Conservation (phyloP, 345 rosid species). For the Trapa incisa region DNA sequence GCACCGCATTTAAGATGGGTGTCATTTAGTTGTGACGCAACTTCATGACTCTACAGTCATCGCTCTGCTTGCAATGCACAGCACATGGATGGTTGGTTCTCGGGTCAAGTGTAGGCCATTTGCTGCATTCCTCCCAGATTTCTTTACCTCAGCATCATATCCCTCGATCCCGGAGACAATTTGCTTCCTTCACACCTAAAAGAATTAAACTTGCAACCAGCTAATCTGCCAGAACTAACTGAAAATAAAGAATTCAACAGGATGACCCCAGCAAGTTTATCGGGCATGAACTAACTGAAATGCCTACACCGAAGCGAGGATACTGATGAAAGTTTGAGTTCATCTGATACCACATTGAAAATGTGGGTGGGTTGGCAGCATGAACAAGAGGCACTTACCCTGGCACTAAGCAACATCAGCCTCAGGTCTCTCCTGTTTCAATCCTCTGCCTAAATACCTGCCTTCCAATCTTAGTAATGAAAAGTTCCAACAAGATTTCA, state of each 20-base stretch:
- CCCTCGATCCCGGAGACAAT: constrained; percentile 81
- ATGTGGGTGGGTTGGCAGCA: background rate
- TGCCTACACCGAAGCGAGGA: constrained; percentile 85
- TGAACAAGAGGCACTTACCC: constrained; percentile 40
- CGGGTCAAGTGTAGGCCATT: constrained; percentile 59
- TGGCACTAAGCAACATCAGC: constrained; percentile 72
- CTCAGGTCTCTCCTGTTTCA: constrained; percentile 89
- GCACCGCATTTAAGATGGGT: background rate
- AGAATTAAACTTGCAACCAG: background rate
- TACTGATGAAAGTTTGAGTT: constrained; percentile 16
- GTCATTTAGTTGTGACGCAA: background rate
- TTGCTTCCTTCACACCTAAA: constrained; percentile 78
- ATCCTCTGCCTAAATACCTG: constrained; percentile 86
- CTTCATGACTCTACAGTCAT: constrained; percentile 27
- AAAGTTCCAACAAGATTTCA: background rate
- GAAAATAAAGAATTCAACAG: too few relatives aligned
- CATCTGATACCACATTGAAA: background rate
- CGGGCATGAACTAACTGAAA: constrained; percentile 49
- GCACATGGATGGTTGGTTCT: constrained; percentile 49
- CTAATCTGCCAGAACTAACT: background rate
- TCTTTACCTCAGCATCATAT: constrained; percentile 60
- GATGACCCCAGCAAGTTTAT: too few relatives aligned
- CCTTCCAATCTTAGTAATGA: constrained; percentile 59
- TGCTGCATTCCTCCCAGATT: constrained; percentile 74
- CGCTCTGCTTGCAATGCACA: constrained; percentile 69